Base-by-base conservation (phyloP, 805 yeast species). In the Torulaspora microellipsoides region DNA sequence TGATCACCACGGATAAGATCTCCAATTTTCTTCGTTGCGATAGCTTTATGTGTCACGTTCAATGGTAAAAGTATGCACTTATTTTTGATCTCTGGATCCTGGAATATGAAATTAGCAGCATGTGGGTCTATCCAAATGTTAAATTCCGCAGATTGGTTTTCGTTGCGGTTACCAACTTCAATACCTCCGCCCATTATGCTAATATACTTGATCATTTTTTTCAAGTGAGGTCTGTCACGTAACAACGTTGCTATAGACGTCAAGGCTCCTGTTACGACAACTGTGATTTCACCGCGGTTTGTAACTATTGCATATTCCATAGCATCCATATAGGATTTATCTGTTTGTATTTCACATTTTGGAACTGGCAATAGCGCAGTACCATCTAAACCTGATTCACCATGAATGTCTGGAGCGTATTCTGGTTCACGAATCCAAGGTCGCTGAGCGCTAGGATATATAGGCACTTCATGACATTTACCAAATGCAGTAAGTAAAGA, bases 311-410 rank as follows among this genome's bases (percentile, higher is more conserved):
- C 79, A 2, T 61, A 54, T 25, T 67, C 66, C 50, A 75, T 63
- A 2, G 71, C 71, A 12, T 62, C 61, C 3, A 71, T 51, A 32
- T 76, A 75, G 2, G 68, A 57, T 42, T 58, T 56, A 23, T 59
- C 61, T 27, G 65, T 64, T 33, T 51, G 59, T 9, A 65, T 52
- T 3, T 50, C 48, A 29, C 66, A 56, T 0, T 53, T 54, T 0
- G 88, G 76, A 12, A 47, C 49, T 1, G 85, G 83, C 3, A 88
- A 72, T 27, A 82, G 58, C 2, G 68, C 64, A 0, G 85, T 77
- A n/a, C 93, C 95, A 36, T 86, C 91, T 15, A 88, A 66, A 0
- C 96, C 96, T 1, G 82, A 68, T 29, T 62, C 66, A 0, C 96
- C 95, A 55, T 85, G 95, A 17, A 84, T 77, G 36, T 77, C 75